Evolutionary conservation across 208 protist genomes (phyloP), one percentile per base, ranked within the genome.

Genomic region (Herpetomonas tarakana): DNA sequence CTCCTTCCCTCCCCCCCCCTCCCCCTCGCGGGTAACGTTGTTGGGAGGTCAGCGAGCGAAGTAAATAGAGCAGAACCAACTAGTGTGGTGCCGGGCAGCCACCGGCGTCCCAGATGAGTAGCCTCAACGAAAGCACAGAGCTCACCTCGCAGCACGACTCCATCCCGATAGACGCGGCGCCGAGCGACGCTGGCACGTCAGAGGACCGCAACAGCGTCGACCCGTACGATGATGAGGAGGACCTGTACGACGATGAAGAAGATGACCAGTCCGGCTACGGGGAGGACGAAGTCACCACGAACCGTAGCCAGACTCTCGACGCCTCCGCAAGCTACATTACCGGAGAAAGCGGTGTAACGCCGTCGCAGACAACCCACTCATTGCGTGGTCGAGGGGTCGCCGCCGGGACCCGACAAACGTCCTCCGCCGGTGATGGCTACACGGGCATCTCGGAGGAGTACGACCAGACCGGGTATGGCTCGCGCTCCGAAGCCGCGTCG

Each of bases 61-160:
- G 35, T 41, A 6, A 41, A 14, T 6, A 14, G 35, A 41, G 9
- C 35, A 41, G 9, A 14, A 14, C 9, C 9, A 18, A 14, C 9
- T 41, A 41, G 6, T 41, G 6, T 41, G 35, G 35, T 41, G 14
- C 6, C 35, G 6, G 14, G 35, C 35, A 41, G 35, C 9, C 9
- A 41, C 35, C 35, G 9, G 35, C n/a, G n/a, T n/a, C n/a, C n/a
- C n/a, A n/a, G n/a, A 91, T 91, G 83, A 91, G 83, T 52, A 93
- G 79, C 49, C 55, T 78, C 26, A 78, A 86, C 44, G 83, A 87
- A 29, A 79, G 68, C 53, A 70, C 62, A 3, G 83, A 73, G 18
- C 71, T 72, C 30, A 70, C 28, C 22, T 76, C 78, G 25, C 58
- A 79, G 16, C 70, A 87, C 51, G 76, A 80, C 64, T 87, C 80